phyloP scores from a whole-genome alignment of 73 alveolate genomes.

The Stentor coeruleus region DNA sequence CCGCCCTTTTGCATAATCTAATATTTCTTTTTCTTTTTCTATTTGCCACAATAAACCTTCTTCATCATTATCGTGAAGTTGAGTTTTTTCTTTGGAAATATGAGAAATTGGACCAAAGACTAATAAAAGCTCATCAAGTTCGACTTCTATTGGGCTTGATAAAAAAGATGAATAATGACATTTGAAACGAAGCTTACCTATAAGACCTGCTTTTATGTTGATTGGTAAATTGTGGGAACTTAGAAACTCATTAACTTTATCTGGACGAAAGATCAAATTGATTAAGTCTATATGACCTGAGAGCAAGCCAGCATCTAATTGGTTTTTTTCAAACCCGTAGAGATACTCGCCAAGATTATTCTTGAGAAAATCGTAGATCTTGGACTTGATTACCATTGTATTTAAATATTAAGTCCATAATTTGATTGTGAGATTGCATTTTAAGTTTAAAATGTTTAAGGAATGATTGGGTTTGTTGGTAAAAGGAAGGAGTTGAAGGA shows the following conservation, averaged over 20 bases:
- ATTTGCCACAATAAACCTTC: background rate
- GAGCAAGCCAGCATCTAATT: background rate
- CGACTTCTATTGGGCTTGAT: background rate
- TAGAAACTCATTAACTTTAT: background rate
- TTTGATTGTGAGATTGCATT: too few species aligned
- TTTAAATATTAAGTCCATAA: background rate
- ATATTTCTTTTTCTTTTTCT: background rate
- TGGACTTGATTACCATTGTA: constrained; percentile 5
- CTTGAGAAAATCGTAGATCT: background rate
- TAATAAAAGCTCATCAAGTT: background rate
- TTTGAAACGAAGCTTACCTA: background rate
- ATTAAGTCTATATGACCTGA: background rate
- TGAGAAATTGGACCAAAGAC: constrained; percentile 13
- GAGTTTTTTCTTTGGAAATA: background rate
- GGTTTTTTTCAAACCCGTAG: background rate
- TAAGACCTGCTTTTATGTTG: background rate
- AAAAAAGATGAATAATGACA: background rate
- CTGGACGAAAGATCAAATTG: background rate
- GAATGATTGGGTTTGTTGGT: too few species aligned
- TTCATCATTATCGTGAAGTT: background rate
- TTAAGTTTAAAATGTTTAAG: too few species aligned
- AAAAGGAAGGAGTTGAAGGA: too few species aligned
- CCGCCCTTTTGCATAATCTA: background rate
- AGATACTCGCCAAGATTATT: background rate
- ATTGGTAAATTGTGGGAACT: background rate